phyloP scores from a whole-genome alignment of 768 basidiomycete genomes.

The Crucibulum laeve region DNA sequence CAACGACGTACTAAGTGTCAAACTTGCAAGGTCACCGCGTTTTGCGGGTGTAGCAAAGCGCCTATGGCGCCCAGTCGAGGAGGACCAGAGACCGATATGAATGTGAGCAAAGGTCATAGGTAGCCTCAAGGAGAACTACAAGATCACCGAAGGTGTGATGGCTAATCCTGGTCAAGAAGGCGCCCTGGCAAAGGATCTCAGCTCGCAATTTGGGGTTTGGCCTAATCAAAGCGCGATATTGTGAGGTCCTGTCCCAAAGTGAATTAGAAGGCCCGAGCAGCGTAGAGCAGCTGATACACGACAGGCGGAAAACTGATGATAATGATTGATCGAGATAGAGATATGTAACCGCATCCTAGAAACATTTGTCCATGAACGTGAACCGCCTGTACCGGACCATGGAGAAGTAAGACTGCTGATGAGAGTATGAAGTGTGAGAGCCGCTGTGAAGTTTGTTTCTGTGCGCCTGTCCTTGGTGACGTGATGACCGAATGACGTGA shows the following conservation, averaged over 20 bases:
- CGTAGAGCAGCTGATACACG: too few species aligned
- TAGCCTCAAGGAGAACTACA: not conserved
- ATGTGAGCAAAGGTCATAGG: not conserved
- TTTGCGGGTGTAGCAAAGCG: not conserved
- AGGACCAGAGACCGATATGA: not conserved
- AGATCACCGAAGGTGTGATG: not conserved
- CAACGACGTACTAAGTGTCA: too few species aligned
- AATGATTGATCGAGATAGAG: not conserved
- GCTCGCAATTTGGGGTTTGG: not conserved
- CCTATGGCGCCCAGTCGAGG: not conserved
- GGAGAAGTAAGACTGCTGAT: not conserved
- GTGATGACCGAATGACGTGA: constrained; percentile 10
- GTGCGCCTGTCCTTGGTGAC: constrained; percentile 14
- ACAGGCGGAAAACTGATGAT: not conserved
- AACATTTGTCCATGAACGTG: not conserved
- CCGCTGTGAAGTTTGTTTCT: constrained; percentile 3
- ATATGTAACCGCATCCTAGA: not conserved
- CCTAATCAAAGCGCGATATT: not conserved
- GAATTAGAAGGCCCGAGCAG: not conserved
- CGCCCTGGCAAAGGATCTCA: not conserved
- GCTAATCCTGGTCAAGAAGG: not conserved
- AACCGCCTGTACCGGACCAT: constrained; percentile 8
- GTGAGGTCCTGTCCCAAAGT: not conserved
- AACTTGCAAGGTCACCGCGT: not conserved
- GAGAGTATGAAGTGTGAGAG: not conserved